Percentiles rank a stretch among this genome's conserved stretches.
Evolutionary conservation across 306 rosid species (phyloP).

Genomic region (Ormosia semicastrata): DNA sequence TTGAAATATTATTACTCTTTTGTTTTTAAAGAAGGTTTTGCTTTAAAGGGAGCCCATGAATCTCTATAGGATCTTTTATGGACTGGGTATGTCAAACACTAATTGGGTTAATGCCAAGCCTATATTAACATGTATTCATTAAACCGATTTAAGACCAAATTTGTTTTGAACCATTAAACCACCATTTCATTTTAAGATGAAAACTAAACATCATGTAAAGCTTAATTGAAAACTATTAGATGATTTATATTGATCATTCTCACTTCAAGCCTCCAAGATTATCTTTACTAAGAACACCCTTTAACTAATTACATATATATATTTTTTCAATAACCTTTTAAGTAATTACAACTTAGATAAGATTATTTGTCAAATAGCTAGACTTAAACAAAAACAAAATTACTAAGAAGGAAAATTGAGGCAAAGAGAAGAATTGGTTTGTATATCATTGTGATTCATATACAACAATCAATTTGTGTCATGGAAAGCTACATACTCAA

Average conservation of each 20-base stretch:
- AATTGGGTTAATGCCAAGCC: not conserved
- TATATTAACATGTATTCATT: not conserved
- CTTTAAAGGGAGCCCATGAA: too few relatives aligned
- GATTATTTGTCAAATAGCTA: not conserved
- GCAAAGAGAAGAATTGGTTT: not conserved
- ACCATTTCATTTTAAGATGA: too few relatives aligned
- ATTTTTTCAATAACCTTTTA: not conserved
- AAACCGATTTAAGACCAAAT: not conserved
- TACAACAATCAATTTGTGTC: not conserved
- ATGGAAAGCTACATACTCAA: conserved; percentile 16
- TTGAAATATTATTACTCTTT: too few relatives aligned
- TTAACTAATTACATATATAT: too few relatives aligned
- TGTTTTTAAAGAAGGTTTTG: too few relatives aligned
- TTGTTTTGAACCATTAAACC: too few relatives aligned
- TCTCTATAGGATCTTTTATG: too few relatives aligned
- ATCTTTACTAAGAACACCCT: too few relatives aligned
- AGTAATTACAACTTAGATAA: not conserved
- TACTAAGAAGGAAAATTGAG: not conserved
- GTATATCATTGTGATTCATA: not conserved
- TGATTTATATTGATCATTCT: too few relatives aligned
- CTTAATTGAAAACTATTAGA: too few relatives aligned
- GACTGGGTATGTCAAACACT: not conserved
- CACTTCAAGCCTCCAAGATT: too few relatives aligned
- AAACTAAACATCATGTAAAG: too few relatives aligned
- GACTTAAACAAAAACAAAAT: not conserved